phyloP scores from a whole-genome alignment of 306 rosid genomes.

The Trifolium pratense region DNA sequence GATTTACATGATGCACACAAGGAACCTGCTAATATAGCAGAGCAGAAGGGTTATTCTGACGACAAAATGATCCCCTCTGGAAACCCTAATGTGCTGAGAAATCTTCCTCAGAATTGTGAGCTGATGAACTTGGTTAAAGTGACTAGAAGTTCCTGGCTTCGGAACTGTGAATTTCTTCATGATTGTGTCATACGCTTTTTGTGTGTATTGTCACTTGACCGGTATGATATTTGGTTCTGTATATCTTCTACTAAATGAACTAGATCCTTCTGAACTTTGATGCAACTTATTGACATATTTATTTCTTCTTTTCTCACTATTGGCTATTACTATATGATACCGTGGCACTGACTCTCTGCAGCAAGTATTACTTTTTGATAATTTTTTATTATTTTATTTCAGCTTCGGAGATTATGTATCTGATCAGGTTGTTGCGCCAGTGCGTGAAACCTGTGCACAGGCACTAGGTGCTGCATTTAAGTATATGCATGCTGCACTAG shows the following conservation, averaged over 20 bases:
- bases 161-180: conserved; percentile 86
- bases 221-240: conserved; percentile 59
- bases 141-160: conserved; percentile 89
- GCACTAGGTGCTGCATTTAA: conserved; percentile 93
- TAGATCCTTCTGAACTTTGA: conserved; percentile 13
- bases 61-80: conserved; percentile 52
- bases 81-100: conserved; percentile 49
- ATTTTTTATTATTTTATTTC: conserved; percentile 51
- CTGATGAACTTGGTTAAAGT: conserved; percentile 73
- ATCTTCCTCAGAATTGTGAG: conserved; percentile 67
- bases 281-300: conserved; percentile 1
- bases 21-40: conserved; percentile 45
- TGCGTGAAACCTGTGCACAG: conserved; percentile 98
- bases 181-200: conserved; percentile 90
- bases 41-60: conserved; percentile 48
- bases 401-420: conserved; percentile 99
- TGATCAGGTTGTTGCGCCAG: conserved; percentile 99
- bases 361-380: conserved; percentile 19
- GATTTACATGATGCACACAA: conserved; percentile 41
- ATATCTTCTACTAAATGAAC: conserved; percentile 20
- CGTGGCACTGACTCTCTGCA: conserved; percentile 7
- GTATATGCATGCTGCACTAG: conserved; percentile 88
- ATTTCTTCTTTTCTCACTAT: conserved; percentile 8
- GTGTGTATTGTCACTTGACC: conserved; percentile 88
- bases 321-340: conserved; percentile 7